A percentile compares a stretch with the other conserved stretches of the same genome.
phyloP scores from a whole-genome alignment of 306 rosid species.

The Castanea crenata region DNA sequence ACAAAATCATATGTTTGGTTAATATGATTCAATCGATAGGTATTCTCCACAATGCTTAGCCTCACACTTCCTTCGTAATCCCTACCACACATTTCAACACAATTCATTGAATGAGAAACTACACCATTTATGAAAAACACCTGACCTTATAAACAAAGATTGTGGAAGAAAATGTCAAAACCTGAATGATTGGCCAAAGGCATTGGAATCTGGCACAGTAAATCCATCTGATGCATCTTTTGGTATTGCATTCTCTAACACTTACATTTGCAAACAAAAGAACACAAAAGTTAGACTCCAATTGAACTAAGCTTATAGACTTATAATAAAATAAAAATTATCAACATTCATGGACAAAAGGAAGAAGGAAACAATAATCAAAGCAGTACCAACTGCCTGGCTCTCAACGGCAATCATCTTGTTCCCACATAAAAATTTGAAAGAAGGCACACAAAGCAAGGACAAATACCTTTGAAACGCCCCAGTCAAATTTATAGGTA shows the following conservation, averaged over 20 bases:
- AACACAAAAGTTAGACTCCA: not conserved
- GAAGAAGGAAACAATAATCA: not conserved
- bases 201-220: not conserved
- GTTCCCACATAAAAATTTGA: not conserved
- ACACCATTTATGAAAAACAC: too few relatives aligned
- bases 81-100: constrained; percentile 12
- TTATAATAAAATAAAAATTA: not conserved
- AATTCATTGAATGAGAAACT: too few relatives aligned
- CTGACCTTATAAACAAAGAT: not conserved
- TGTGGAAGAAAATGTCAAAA: not conserved
- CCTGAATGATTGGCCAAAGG: constrained; percentile 6
- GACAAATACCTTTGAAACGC: not conserved
- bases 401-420: not conserved
- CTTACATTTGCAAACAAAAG: not conserved
- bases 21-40: constrained; percentile 36
- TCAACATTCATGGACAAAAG: not conserved
- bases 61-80: constrained; percentile 35
- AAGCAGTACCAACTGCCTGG: not conserved
- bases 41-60: constrained; percentile 32
- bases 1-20: constrained; percentile 43
- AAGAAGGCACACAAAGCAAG: not conserved
- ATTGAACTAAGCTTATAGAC: not conserved
- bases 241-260: not conserved
- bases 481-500: not conserved
- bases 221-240: not conserved